These are phyloP conservation scores for Ogataea siamensis DNA, from an alignment of 805 yeast species.

Conservation along the genomic window DNA sequence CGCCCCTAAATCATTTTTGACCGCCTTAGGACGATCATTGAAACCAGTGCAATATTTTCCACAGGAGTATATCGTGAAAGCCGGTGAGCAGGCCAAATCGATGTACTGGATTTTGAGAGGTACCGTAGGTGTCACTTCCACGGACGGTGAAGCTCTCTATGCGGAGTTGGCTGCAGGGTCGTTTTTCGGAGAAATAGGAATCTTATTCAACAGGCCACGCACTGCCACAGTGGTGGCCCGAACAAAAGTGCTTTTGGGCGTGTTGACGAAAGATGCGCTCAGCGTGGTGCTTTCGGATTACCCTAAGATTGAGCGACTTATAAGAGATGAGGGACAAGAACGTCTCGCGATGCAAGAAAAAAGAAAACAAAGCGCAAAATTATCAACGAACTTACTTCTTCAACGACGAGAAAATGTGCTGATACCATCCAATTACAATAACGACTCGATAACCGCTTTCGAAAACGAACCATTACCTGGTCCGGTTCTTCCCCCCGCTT, in stretches of 20 bases:
- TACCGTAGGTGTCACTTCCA: conserved; percentile 69
- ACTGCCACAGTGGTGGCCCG: conserved; percentile 77
- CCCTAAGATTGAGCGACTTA: conserved; percentile 64
- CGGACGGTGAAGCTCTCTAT: conserved; percentile 73
- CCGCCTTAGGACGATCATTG: conserved; percentile 55
- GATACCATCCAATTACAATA: conserved; percentile 2
- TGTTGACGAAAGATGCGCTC: conserved; percentile 62
- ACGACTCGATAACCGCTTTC: conserved; percentile 31
- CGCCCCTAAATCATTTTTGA: conserved; percentile 66
- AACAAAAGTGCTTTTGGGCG: conserved; percentile 64
- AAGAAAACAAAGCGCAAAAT: conserved; percentile 45
- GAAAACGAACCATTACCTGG: conserved; percentile 39
- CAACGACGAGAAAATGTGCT: conserved; percentile 10
- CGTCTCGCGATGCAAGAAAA: conserved; percentile 69
- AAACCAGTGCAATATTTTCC: conserved; percentile 62
- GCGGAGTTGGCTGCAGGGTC: conserved; percentile 70
- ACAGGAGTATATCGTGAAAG: conserved; percentile 65
- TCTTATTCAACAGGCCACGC: conserved; percentile 69
- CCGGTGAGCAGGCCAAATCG: conserved; percentile 70
- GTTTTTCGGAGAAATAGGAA: conserved; percentile 79
- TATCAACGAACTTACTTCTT: conserved; percentile 18
- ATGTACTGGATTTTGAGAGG: conserved; percentile 83
- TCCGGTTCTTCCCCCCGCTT: conserved; percentile 38
- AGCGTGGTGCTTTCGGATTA: conserved; percentile 57
- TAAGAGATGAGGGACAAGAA: conserved; percentile 79